Evolutionary conservation across 192 early-diverging fungal genomes (phyloP).

Genomic region (Mortierella hygrophila): DNA sequence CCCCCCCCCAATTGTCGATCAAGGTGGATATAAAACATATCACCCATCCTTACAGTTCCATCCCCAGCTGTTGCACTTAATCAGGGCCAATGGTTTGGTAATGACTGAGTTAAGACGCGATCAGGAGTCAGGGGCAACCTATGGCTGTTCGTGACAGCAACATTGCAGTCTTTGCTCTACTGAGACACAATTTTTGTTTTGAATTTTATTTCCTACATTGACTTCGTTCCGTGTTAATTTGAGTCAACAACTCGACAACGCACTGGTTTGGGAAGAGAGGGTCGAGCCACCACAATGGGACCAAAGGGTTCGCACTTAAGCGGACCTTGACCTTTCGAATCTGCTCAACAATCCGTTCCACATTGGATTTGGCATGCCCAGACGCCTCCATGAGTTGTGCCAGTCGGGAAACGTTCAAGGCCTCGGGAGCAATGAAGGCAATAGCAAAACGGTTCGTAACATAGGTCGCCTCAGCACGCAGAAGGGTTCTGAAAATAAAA

Average conservation of each 20-base stretch:
- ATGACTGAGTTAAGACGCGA: too few relatives aligned
- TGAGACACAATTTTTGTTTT: too few relatives aligned
- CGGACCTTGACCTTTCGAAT: constrained; percentile 37
- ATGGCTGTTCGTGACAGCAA: too few relatives aligned
- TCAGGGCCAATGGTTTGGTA: too few relatives aligned
- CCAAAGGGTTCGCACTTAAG: constrained; percentile 18
- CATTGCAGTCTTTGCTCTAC: too few relatives aligned
- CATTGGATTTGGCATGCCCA: constrained; percentile 21
- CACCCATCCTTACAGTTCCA: too few relatives aligned
- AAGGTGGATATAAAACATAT: too few relatives aligned
- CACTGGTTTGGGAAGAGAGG: constrained; percentile 35
- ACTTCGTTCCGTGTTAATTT: constrained; percentile 2
- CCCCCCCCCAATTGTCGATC: too few relatives aligned
- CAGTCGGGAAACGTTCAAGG: constrained; percentile 30
- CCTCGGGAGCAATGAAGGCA: constrained; percentile 18
- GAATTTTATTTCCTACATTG: not conserved
- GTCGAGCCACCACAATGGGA: constrained; percentile 40
- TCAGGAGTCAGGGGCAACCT: too few relatives aligned
- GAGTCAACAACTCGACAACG: constrained; percentile 29
- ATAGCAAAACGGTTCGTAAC: constrained; percentile 26
- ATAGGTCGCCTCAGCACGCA: constrained; percentile 38
- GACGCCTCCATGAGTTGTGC: constrained; percentile 33
- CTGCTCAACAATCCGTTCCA: constrained; percentile 26
- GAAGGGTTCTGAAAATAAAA: constrained; percentile 37
- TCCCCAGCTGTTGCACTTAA: too few relatives aligned